Evolutionary conservation across 805 yeast species (phyloP).

Genomic region (Tetrapisispora iriomotensis): DNA sequence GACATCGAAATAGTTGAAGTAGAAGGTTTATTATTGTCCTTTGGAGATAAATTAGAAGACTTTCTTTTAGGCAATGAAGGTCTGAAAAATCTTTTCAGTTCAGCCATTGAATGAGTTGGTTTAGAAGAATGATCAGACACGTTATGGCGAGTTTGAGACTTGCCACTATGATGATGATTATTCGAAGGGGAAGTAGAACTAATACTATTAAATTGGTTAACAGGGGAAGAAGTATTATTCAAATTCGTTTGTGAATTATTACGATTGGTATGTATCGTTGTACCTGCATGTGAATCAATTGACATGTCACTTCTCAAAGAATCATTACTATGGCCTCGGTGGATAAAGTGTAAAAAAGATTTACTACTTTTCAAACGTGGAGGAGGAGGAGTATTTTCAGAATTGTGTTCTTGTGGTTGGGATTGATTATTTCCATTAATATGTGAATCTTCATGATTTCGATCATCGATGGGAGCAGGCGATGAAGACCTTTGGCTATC

Average conservation of each 20-base stretch:
- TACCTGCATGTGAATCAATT: conserved; percentile 16
- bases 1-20: conserved; percentile 7
- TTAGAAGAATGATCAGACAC: conserved; percentile 9
- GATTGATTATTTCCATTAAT: conserved; percentile 11
- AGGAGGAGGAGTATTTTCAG: conserved; percentile 4
- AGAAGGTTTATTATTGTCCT: conserved; percentile 7
- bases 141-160: no score
- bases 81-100: conserved; percentile 61
- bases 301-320: conserved; percentile 26
- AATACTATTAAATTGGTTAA: background rate
- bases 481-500: no score
- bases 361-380: conserved; percentile 17
- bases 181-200: no score
- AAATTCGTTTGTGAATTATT: conserved; percentile 2
- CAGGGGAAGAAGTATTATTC: background rate
- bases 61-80: conserved; percentile 30
- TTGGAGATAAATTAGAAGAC: conserved; percentile 5
- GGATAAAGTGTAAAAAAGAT: conserved; percentile 25
- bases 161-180: conserved; percentile 8
- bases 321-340: conserved; percentile 25
- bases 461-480: no score
- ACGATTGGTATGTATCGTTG: conserved; percentile 2
- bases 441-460: no score
- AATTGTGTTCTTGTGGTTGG: conserved; percentile 5
- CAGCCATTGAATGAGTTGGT: conserved; percentile 47